A percentile compares a stretch with the other conserved stretches of the same genome.
These are phyloP conservation scores for Alternaria brassicae DNA, from an alignment of 2,329 filamentous ascomycete species.

Conservation along the genomic window DNA sequence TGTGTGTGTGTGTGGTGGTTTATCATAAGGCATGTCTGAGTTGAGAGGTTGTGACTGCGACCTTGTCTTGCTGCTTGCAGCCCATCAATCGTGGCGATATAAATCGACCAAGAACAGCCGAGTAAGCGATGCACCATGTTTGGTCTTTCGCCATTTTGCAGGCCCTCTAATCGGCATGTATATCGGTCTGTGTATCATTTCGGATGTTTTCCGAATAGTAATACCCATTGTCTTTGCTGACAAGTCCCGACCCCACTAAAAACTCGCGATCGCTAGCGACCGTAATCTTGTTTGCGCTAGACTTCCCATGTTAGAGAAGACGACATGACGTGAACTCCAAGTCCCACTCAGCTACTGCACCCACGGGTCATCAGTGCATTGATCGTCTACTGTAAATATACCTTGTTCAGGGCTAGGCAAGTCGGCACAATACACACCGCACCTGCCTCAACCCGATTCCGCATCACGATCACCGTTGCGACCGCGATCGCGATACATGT, in stretches of 20 bases:
- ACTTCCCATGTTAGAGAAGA: neutral
- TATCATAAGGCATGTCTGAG: neutral
- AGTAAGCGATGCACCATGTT: neutral
- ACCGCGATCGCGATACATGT: neutral
- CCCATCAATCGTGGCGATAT: conserved; percentile 1
- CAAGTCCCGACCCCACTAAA: neutral
- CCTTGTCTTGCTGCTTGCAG: neutral
- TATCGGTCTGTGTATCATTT: neutral
- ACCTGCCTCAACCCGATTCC: neutral
- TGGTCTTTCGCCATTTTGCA: neutral
- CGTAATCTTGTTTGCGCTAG: neutral
- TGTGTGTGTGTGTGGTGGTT: conserved; percentile 2
- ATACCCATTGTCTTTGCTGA: neutral
- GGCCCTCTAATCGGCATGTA: neutral
- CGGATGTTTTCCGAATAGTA: neutral
- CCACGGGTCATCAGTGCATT: neutral
- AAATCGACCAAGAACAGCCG: neutral
- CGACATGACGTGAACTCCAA: neutral
- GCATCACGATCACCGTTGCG: neutral
- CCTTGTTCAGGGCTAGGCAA: neutral
- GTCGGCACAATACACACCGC: neutral
- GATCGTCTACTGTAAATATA: neutral
- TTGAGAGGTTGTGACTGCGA: neutral
- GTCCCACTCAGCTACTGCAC: neutral
- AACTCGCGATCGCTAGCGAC: neutral